These are phyloP conservation scores for Puya raimondii DNA, from an alignment of 176 grass and related monocot genomes.

Conservation along the genomic window DNA sequence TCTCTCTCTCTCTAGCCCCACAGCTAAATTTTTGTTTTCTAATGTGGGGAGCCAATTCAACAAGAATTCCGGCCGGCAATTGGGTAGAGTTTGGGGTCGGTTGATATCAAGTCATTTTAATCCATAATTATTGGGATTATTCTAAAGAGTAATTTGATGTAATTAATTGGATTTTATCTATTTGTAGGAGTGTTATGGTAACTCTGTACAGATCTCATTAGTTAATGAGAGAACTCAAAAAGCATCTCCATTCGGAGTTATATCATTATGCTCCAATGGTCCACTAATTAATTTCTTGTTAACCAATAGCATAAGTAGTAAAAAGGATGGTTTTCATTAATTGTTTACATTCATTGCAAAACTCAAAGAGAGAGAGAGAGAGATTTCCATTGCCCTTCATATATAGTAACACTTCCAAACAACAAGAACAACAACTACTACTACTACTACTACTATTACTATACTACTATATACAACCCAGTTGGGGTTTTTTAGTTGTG, in stretches of 20 bases:
- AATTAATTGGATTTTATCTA: too few relatives aligned
- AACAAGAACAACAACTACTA: slow-evolving; percentile 4
- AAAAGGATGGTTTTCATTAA: slow-evolving; percentile 16
- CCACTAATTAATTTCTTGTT: slow-evolving; percentile 15
- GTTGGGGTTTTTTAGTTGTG: slow-evolving; percentile 2
- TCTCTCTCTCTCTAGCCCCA: neutral
- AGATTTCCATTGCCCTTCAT: slow-evolving; percentile 59
- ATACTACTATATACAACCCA: slow-evolving; percentile 31
- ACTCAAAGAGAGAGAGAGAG: slow-evolving; percentile 46
- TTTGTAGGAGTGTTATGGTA: slow-evolving; percentile 15
- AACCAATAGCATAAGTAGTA: slow-evolving; percentile 35
- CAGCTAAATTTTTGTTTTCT: slow-evolving; percentile 23
- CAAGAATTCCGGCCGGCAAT: too few relatives aligned
- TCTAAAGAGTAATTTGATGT: too few relatives aligned
- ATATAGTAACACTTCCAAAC: slow-evolving; percentile 26
- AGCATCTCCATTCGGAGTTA: slow-evolving; percentile 17
- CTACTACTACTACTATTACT: slow-evolving; percentile 56
- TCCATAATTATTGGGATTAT: too few relatives aligned
- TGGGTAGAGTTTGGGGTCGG: slow-evolving; percentile 1
- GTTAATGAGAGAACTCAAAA: slow-evolving; percentile 15
- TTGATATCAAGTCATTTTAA: neutral
- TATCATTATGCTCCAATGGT: slow-evolving; percentile 5
- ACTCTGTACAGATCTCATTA: slow-evolving; percentile 14
- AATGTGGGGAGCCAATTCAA: neutral
- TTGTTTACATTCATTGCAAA: neutral